phyloP scores from a whole-genome alignment of 768 basidiomycete species.

The Tulasnella sp. region DNA sequence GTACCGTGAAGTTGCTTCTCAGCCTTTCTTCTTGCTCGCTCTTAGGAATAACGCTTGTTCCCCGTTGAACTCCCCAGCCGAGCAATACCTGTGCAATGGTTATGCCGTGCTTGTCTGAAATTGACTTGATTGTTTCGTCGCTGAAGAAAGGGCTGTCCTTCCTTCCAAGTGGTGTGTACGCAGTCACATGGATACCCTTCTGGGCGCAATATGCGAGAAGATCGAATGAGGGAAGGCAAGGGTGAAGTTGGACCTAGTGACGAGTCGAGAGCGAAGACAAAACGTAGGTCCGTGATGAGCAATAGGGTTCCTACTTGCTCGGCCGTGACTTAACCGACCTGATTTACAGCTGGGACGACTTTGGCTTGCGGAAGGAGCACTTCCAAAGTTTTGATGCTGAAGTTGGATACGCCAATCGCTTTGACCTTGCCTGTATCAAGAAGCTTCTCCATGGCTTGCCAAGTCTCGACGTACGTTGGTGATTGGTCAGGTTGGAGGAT shows the following conservation, averaged over 20 bases:
- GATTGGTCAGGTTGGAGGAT: slow-evolving; percentile 6
- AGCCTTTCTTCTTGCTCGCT: slow-evolving; percentile 52
- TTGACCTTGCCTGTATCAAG: slow-evolving; percentile 53
- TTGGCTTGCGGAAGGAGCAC: slow-evolving; percentile 65
- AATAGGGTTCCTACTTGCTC: background rate
- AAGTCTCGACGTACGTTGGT: slow-evolving; percentile 67
- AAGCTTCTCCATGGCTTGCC: slow-evolving; percentile 73
- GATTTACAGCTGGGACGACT: slow-evolving; percentile 74
- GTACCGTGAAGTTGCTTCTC: background rate
- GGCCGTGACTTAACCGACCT: slow-evolving; percentile 35
- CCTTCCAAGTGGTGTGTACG: slow-evolving; percentile 62
- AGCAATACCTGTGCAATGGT: slow-evolving; percentile 78
- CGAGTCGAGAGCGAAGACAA: slow-evolving; percentile 61
- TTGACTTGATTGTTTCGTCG: slow-evolving; percentile 49
- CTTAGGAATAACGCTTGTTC: slow-evolving; percentile 82
- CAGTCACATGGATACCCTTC: slow-evolving; percentile 65
- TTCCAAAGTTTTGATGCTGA: slow-evolving; percentile 60
- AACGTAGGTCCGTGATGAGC: background rate
- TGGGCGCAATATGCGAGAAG: slow-evolving; percentile 65
- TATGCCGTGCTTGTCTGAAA: slow-evolving; percentile 54
- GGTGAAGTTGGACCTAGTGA: slow-evolving; percentile 82
- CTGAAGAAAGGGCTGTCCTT: slow-evolving; percentile 29
- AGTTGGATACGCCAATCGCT: slow-evolving; percentile 63
- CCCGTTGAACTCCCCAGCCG: slow-evolving; percentile 72
- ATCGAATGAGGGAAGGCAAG: slow-evolving; percentile 69